Conservation (phyloP, 257 asterid species). For the Ocimum tenuiflorum region DNA sequence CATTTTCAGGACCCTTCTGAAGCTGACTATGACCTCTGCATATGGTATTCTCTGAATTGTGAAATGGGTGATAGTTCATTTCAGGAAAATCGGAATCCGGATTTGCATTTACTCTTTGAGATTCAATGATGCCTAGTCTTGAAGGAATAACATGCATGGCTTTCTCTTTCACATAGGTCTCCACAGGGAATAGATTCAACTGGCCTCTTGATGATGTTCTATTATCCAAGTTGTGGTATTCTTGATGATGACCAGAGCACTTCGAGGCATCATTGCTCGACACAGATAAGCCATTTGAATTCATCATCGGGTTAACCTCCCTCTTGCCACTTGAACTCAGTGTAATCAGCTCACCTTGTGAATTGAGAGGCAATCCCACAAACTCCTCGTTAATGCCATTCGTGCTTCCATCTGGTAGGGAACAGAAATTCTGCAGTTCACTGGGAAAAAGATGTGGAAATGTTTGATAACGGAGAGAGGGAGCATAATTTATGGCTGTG, state of each 20-base stretch:
- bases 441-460: conserved; percentile 35
- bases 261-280: conserved; percentile 7
- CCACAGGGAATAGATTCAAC: conserved; percentile 28
- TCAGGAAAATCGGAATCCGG: conserved; percentile 18
- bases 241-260: conserved; percentile 22
- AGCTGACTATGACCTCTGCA: conserved; percentile 23
- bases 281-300: conserved; percentile 28
- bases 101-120: conserved; percentile 19
- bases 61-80: conserved; percentile 18
- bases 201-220: conserved; percentile 24
- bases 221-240: conserved; percentile 24
- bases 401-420: conserved; percentile 26
- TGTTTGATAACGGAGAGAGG: conserved; percentile 29
- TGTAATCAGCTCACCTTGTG: conserved; percentile 55
- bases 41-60: conserved; percentile 17
- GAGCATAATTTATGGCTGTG: conserved; percentile 20
- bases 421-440: conserved; percentile 30
- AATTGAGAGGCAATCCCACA: conserved; percentile 66
- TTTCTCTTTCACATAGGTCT: conserved; percentile 27
- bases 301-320: conserved; percentile 29
- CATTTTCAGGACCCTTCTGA: conserved; percentile 28
- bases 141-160: conserved; percentile 30
- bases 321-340: conserved; percentile 31
- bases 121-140: conserved; percentile 30
- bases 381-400: conserved; percentile 23